Evolutionary conservation across 306 rosid genomes (phyloP).

Genomic region (Heteromeles arbutifolia): DNA sequence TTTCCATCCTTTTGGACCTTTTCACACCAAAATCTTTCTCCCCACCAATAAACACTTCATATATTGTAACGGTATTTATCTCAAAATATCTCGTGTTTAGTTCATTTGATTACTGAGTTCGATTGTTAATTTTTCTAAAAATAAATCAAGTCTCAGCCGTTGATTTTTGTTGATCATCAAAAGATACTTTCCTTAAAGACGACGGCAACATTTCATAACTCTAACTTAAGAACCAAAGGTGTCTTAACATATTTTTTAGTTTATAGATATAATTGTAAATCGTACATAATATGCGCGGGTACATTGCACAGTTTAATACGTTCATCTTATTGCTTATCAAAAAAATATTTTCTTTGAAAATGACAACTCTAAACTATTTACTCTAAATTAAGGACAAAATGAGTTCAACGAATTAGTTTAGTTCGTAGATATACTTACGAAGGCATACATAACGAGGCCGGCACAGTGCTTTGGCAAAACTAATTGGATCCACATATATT

Average conservation of each 20-base stretch:
- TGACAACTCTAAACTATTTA: too few species aligned
- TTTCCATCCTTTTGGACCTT: too few species aligned
- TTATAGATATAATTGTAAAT: too few species aligned
- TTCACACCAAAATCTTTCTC: too few species aligned
- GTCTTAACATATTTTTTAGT: neutral
- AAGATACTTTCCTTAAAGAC: accelerated
- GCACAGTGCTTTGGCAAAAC: neutral
- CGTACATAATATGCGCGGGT: neutral
- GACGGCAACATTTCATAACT: neutral
- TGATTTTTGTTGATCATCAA: neutral
- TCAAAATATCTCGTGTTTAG: too few species aligned
- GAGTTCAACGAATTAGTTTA: neutral
- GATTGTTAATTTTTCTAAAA: too few species aligned
- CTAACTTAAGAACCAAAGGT: neutral
- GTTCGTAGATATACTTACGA: neutral
- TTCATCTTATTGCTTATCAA: too few species aligned
- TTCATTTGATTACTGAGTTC: too few species aligned
- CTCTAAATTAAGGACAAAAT: neutral
- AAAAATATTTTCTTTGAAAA: too few species aligned
- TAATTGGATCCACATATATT: neutral
- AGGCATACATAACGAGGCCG: neutral
- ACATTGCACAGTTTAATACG: too few species aligned
- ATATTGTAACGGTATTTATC: too few species aligned
- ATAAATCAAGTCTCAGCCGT: neutral
- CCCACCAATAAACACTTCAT: too few species aligned